Evolutionary conservation across 768 basidiomycete genomes (phyloP), one percentile per base, ranked within the genome.

Genomic region (Podaxis sp.): DNA sequence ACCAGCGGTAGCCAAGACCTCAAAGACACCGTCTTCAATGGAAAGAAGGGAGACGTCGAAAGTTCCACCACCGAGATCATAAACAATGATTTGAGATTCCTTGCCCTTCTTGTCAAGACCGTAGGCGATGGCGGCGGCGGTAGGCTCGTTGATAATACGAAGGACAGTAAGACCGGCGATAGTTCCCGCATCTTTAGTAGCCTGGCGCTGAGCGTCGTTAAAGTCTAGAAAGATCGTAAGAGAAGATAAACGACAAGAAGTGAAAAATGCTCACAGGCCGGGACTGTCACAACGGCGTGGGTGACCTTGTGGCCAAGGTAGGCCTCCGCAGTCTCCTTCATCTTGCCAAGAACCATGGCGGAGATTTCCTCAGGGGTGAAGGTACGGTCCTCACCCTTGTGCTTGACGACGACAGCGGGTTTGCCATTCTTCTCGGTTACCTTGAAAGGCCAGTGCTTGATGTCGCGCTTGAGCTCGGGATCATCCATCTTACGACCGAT

Each of bases 321-420:
- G 17, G 95, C 92, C 83, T 98, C 96, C 62, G 96, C 96, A 28
- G 95, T 99, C 82, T 99, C 96, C 85, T 97, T 98, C 96, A 99
- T 98, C 84, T 98, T 99, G 64, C 76, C 80, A 60, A 99, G 82
- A 70, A 99, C 84, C 96, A 98, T 99, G 63, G 96, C 95, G 48
- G 88, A 92, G 68, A 99, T 87, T 79, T 97, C 95, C 75, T 96
- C 95, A 6, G 95, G 92, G 0, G 93, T 88, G 71, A 97, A 98
- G 63, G 90, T 84, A 72, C 90, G 89, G 33, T 81, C 74, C 68
- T 93, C 91, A 59, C 87, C 85, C 77, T 88, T 89, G 85, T 93
- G 87, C 65, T 84, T 77, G 67, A 97, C 90, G 67, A 84, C 79
- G 67, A 96, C 88, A 52, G 80, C 77, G 38, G 95, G 93, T 73